These are phyloP conservation scores for Xylaria cubensis DNA, from an alignment of 495 filamentous ascomycete genomes.

Conservation along the genomic window DNA sequence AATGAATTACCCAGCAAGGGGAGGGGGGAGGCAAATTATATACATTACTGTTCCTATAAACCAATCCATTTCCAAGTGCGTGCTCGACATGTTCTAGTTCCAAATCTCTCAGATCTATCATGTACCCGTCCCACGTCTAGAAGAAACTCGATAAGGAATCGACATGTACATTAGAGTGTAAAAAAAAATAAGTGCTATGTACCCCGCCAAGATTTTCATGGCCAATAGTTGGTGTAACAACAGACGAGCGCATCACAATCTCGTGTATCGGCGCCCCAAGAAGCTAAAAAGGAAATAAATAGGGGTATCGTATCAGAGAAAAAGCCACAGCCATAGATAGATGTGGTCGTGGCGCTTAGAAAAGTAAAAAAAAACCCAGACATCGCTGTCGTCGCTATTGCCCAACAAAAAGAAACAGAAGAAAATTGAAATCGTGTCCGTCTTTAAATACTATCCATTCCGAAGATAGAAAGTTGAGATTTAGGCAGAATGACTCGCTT, in stretches of 20 bases:
- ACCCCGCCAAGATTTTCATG: background rate
- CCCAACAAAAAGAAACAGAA: background rate
- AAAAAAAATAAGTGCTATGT: background rate
- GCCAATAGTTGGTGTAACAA: background rate
- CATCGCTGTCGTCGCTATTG: background rate
- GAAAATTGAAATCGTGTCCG: background rate
- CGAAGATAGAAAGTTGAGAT: background rate
- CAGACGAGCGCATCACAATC: background rate
- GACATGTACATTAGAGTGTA: background rate
- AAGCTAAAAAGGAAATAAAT: conserved; percentile 1
- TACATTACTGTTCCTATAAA: conserved; percentile 1
- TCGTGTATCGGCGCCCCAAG: background rate
- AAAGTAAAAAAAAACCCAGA: background rate
- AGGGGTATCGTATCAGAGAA: conserved; percentile 22
- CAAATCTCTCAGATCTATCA: background rate
- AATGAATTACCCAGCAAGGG: background rate
- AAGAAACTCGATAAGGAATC: background rate
- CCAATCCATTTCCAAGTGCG: background rate
- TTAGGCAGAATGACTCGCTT: background rate
- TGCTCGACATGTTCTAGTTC: conserved; percentile 11
- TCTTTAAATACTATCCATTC: background rate
- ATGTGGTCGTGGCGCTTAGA: background rate
- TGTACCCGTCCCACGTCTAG: background rate
- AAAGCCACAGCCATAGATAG: background rate
- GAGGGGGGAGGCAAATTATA: background rate